Base-by-base conservation (phyloP, 345 rosid species). In the Pistacia atlantica region DNA sequence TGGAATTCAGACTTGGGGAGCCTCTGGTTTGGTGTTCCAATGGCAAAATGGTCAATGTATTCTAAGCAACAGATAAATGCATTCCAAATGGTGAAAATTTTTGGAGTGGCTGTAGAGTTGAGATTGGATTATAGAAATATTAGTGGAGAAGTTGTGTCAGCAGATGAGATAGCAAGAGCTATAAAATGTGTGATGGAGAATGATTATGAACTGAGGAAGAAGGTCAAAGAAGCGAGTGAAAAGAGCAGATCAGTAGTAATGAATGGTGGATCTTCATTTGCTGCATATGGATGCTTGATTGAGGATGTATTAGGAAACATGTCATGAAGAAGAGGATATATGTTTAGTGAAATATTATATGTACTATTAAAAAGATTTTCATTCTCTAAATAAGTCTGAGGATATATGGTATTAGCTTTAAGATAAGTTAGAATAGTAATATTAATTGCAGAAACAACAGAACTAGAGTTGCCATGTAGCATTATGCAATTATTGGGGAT, bases 1-100 rank as follows among this genome's bases (percentile, higher is more conserved):
- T 86, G 88, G 86, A 85, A 85, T 72, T 85, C 88, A 4, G 68
- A 52, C 8, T 58, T 85, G 35, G 88, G 82, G 77, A 76, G 82
- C 72, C 7, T 82, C 20, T 80, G 84, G 82, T 69, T 69, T 67
- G 82, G 79, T 4, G 79, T 82, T 37, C 82, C 79, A 12, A 20
- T 78, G 4, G 79, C 75, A 1, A 63, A 80, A 0, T 78, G 84
- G 82, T 85, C 85, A 31, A 11, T 85, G 61, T 65, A 77, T 28
- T 76, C 49, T 0, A 80, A 85, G 68, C 88, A 85, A 16, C 88
- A 80, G 18, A 13, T 85, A 25, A 85, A 82, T 10, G 85, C 85
- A 11, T 85, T 80, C 18, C 33, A 31, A 31, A 31, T 31, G 33
- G 33, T 31, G 33, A 31, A 31, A 31, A 83, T 80, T 38, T 25